phyloP scores from a whole-genome alignment of 441 rosid species.

The Dalechampia spathulata region DNA sequence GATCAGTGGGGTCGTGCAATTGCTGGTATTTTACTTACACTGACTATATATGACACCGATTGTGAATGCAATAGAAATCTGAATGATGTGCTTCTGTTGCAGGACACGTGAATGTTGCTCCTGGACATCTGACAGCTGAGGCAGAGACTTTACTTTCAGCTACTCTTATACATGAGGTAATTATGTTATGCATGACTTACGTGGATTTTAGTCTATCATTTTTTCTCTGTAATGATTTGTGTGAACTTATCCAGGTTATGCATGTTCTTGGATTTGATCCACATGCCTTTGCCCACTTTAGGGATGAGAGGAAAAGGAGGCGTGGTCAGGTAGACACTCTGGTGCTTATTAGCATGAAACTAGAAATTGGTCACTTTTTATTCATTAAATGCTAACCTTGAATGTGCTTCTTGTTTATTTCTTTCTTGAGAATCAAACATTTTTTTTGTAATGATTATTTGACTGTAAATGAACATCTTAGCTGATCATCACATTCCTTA shows the following conservation, averaged over 20 bases:
- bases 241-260: slow-evolving; percentile 65
- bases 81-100: slow-evolving; percentile 12
- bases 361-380: background rate
- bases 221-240: slow-evolving; percentile 6
- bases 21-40: slow-evolving; percentile 77
- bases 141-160: slow-evolving; percentile 97
- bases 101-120: slow-evolving; percentile 99
- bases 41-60: too few relatives aligned
- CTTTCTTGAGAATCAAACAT: background rate
- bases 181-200: slow-evolving; percentile 14
- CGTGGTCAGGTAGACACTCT: slow-evolving; percentile 59
- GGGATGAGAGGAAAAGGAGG: slow-evolving; percentile 98
- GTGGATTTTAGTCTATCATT: background rate
- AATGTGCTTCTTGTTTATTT: too few relatives aligned
- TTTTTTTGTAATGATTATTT: background rate
- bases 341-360: too few relatives aligned
- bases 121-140: slow-evolving; percentile 97
- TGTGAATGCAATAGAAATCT: background rate
- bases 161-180: slow-evolving; percentile 91
- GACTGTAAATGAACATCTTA: background rate
- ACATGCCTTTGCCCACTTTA: slow-evolving; percentile 95
- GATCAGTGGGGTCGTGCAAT: slow-evolving; percentile 99
- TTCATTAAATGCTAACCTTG: too few relatives aligned
- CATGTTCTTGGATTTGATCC: slow-evolving; percentile 99
- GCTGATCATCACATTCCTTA: background rate